Percentiles rank a stretch among this genome's conserved stretches.
phyloP scores from a whole-genome alignment of 805 yeast species.

The Kluyveromyces aestuarii region DNA sequence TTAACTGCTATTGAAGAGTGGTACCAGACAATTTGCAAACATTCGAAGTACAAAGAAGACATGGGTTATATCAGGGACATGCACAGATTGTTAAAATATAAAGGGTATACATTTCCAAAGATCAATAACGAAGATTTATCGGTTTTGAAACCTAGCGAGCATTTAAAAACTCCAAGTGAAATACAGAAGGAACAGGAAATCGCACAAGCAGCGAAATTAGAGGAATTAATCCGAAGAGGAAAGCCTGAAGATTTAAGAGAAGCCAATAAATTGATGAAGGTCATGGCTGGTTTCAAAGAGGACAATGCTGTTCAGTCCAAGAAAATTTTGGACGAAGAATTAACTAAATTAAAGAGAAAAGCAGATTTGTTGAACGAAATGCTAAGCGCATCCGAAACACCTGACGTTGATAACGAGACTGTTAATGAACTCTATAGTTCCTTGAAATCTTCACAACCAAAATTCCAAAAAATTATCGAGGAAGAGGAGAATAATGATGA shows the following conservation, averaged over 20 bases:
- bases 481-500: conserved; percentile 69
- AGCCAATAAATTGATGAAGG: conserved; percentile 93
- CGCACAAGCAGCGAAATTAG: conserved; percentile 91
- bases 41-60: conserved; percentile 85
- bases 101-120: conserved; percentile 92
- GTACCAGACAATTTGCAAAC: conserved; percentile 89
- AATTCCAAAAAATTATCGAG: conserved; percentile 70
- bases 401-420: conserved; percentile 48
- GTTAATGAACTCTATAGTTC: conserved; percentile 67
- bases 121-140: conserved; percentile 86
- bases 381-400: conserved; percentile 44
- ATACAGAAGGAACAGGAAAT: conserved; percentile 85
- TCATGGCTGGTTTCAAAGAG: conserved; percentile 95
- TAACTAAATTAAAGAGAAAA: conserved; percentile 75
- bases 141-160: conserved; percentile 83
- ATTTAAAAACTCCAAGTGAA: conserved; percentile 80
- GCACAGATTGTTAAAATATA: conserved; percentile 83
- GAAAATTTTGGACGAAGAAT: conserved; percentile 73
- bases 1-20: conserved; percentile 93
- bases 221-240: conserved; percentile 91
- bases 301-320: conserved; percentile 58
- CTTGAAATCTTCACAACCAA: conserved; percentile 78
- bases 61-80: conserved; percentile 87
- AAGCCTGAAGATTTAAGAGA: conserved; percentile 91
- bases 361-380: conserved; percentile 83